Base-by-base conservation (phyloP, 805 yeast species). In the Tetrapisispora arboricola region DNA sequence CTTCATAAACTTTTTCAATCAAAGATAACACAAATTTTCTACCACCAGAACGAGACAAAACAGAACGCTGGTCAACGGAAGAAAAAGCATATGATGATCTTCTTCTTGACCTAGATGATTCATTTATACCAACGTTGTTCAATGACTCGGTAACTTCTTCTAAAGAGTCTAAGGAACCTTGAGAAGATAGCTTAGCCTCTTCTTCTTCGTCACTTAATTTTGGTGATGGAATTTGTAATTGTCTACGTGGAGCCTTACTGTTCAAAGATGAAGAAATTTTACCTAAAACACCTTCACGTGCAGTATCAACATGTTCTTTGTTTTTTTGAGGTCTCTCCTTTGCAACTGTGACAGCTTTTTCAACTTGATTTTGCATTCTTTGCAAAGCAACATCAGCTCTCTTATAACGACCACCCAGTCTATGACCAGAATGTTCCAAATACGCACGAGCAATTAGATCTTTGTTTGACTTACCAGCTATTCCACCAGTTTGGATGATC, bases 351-450 rank as follows among this genome's bases (percentile, higher is more conserved):
- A 90, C 96, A 13, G 97, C 97, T 55, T 84, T 85, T 57, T 87
- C 94, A 40, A 90, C 95, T 67, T 90, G 97, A 60, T 87, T 95
- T 66, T 90, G 96, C 95, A 92, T 85, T 70, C 96, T 80, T 68
- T 85, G 95, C 54, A 88, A 71, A 1, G 95, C 96, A 49, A 86
- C 78, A 61, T 85, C 94, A 8, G 88, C 90, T 60, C 90, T 71
- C 64, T 79, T 82, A 47, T 78, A 70, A 60, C 87, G 77, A 39
- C 94, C 94, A 53, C 94, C 94, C 42, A 84, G 68, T 63, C 92
- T 76, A 63, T 85, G 94, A 39, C 95, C 95, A 44, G 94, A 80
- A 59, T 83, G 94, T 55, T 85, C 92, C 57, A 87, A 67, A 55
- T 88, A 88, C 11, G 95, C 92, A 58, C 84, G 84, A 6, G 96